Evolutionary conservation across 768 basidiomycete species (phyloP), one percentile per base, ranked within the genome.

Genomic region (Lentinula detonsa): DNA sequence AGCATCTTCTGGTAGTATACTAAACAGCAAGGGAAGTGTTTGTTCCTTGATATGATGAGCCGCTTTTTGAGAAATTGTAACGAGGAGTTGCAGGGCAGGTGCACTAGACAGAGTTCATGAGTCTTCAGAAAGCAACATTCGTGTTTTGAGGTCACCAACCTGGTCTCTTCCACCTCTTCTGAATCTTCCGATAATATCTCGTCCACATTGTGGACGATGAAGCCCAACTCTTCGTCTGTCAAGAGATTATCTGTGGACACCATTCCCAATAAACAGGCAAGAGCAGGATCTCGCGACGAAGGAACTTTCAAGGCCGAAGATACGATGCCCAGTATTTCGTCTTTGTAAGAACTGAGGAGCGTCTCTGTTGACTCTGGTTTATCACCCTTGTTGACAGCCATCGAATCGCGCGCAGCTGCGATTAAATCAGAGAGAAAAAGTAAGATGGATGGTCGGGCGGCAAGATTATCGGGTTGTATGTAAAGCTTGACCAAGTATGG

Each of bases 11-110:
- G 96, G 93, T 1, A 98, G 81, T 8, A 83, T 74, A 34, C 76
- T 75, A 70, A 97, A 92, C 9, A 98, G 81, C 1, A 89, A 73
- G 0, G 95, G 95, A 3, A 98, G 83, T 0, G 88, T 93, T 61
- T 86, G 84, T 34, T 85, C 79, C 55, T 85, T 82, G 37, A 98
- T 78, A 62, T 88, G 84, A 16, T 76, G 76, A 10, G 93, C 83
- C 2, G 86, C 71, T n/a, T 73, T 71, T 18, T 74, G 64, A 4
- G 92, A 82, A 39, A 94, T 81, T 1, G 76, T 78, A 2, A 81
- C 78, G n/a, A 95, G 74, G 4, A 93, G 74, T 45, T 83, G 79
- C 23, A 94, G 73, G 16, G 83, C 75, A 13, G 80, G 79, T 50
- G 82, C 79, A 60, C 91, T 93, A 66, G 6, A 60, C 51, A 45